Evolutionary conservation across 1,139 yeast genomes (phyloP), one percentile per base, ranked within the genome.

Genomic region (Schwanniomyces etchellsii): DNA sequence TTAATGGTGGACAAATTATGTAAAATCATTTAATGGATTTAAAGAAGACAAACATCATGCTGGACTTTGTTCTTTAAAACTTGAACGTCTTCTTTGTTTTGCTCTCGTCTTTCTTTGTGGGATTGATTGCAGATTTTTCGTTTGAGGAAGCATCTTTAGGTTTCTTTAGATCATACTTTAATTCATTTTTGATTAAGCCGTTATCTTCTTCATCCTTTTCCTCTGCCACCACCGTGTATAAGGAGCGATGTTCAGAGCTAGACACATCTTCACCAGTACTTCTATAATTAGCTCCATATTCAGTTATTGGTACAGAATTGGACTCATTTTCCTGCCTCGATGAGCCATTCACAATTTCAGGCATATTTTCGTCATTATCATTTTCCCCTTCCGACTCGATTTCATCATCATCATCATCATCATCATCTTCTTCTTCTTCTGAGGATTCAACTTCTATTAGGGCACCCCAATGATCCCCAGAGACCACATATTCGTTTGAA

Each of bases 401-500:
- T 11, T 36, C 38, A 17, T 39, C 44, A 5, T 31, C 36, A 16
- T 35, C 37, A 10, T 38, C 37, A 11, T 36, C 39, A 2, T 33
- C 35, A 12, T 39, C 23, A 16, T 42, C 36, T 28, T 38, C 40
- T 20, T 55, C 51, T 20, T 61, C 72, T 16, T 23, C 25, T 9
- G 13, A 11, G 7, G 25, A 23, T 13, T 54, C 69, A 13, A 47
- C 52, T 4, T 48, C 52, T 27, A 57, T 53, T 4, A 72, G 41
- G 32, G 48, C 50, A 4, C 78, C 80, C 70, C 71, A 74, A 30
- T 48, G 57, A 7, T 52, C 57, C 16, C 41, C 43, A 20, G 13
- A 9, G 9, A 7, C 7, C 14, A 12, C 7, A 38, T 52, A 27
- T 32, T 38, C 29, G 40, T 52, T 29, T 37, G 49, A 5, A 47